A percentile compares a stretch with the other conserved stretches of the same genome.
phyloP scores from a whole-genome alignment of 208 protist genomes.

The Acanthamoeba lugdunensis region DNA sequence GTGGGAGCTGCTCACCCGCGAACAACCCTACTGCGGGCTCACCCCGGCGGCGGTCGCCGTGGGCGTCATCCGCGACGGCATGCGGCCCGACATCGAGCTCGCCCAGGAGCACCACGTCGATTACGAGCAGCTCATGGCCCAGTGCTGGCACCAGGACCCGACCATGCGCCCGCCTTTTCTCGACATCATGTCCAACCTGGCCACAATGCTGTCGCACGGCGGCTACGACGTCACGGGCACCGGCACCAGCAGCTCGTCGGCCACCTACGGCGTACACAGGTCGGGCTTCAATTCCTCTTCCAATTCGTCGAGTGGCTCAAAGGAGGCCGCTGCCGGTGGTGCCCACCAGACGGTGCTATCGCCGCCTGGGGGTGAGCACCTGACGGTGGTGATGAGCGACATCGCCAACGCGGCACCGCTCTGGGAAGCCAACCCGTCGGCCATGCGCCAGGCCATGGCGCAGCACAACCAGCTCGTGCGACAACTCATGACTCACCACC shows the following conservation, averaged over 20 bases:
- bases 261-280: background rate
- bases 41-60: conserved; percentile 39
- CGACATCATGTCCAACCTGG: background rate
- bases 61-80: conserved; percentile 50
- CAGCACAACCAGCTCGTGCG: conserved; percentile 50
- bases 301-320: background rate
- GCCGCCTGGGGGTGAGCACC: background rate
- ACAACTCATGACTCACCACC: conserved; percentile 8
- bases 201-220: background rate
- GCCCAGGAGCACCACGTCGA: background rate
- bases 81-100: conserved; percentile 1
- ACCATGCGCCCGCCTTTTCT: conserved; percentile 67
- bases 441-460: conserved; percentile 43
- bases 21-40: background rate
- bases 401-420: conserved; percentile 31
- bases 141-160: conserved; percentile 55
- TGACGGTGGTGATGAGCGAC: conserved; percentile 58
- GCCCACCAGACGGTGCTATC: background rate
- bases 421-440: conserved; percentile 52
- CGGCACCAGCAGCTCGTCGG: background rate
- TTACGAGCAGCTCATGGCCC: conserved; percentile 18
- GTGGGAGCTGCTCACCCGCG: conserved; percentile 44
- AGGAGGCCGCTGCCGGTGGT: background rate
- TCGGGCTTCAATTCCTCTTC: background rate
- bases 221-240: background rate